These are phyloP conservation scores for Lactifluus hygrophoroides DNA, from an alignment of 768 basidiomycete genomes.

Conservation along the genomic window DNA sequence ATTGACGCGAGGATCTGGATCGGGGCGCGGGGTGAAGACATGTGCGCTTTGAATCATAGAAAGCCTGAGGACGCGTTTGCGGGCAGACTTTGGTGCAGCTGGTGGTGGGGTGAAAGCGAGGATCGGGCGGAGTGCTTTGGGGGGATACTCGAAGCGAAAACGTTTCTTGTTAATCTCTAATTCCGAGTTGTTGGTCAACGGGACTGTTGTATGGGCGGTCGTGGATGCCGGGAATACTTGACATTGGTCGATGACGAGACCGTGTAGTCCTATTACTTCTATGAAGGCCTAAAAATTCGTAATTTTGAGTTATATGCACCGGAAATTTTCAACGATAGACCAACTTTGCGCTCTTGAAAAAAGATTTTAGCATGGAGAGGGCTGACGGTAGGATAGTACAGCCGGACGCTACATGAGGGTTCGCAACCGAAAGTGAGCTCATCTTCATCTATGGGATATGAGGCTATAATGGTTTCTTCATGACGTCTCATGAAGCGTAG, in stretches of 20 bases:
- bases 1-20: constrained; percentile 51
- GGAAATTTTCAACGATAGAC: constrained; percentile 15
- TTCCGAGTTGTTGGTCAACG: constrained; percentile 55
- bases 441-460: constrained; percentile 65
- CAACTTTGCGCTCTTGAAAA: constrained; percentile 56
- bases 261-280: constrained; percentile 48
- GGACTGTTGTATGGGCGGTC: constrained; percentile 40
- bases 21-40: constrained; percentile 62
- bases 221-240: constrained; percentile 42
- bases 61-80: constrained; percentile 44
- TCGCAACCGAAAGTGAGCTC: constrained; percentile 64
- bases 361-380: constrained; percentile 58
- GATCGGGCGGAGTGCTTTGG: constrained; percentile 54
- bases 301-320: not conserved
- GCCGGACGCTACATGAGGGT: constrained; percentile 51
- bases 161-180: constrained; percentile 62
- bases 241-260: constrained; percentile 55
- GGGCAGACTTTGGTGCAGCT: constrained; percentile 21
- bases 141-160: constrained; percentile 68
- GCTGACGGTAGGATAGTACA: constrained; percentile 60
- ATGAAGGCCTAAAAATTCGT: constrained; percentile 50
- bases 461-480: constrained; percentile 43
- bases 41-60: constrained; percentile 71
- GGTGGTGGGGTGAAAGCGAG: constrained; percentile 32
- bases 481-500: constrained; percentile 52